Evolutionary conservation across 768 basidiomycete species (phyloP).

Genomic region (Mycena vulgaris): DNA sequence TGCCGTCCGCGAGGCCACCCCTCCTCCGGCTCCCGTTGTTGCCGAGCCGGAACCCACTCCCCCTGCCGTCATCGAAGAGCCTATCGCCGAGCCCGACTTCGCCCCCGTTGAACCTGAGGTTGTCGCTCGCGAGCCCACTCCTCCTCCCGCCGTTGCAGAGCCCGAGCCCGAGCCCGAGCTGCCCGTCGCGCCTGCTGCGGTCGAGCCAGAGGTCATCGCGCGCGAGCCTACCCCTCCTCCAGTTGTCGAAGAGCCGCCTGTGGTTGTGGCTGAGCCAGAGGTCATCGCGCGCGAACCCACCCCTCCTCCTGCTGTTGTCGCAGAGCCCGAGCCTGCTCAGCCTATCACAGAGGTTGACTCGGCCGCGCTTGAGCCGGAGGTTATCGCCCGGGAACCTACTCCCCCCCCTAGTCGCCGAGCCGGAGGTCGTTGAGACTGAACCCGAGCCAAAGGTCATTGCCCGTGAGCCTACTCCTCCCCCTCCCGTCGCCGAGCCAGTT

Average conservation of each 20-base stretch:
- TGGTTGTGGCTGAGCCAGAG: neutral
- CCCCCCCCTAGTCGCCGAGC: neutral
- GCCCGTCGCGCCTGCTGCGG: too few relatives aligned
- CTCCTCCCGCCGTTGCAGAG: neutral
- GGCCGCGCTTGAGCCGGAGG: neutral
- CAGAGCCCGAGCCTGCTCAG: neutral
- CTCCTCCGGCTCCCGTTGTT: too few relatives aligned
- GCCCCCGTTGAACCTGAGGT: constrained; percentile 10
- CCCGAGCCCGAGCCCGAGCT: too few relatives aligned
- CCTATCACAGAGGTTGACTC: too few relatives aligned
- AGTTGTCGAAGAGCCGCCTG: neutral
- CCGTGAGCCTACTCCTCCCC: neutral
- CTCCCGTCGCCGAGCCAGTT: neutral
- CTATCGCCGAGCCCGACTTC: neutral
- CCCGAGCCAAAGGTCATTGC: neutral
- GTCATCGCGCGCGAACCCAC: neutral
- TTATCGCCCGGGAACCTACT: neutral
- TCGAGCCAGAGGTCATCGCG: neutral
- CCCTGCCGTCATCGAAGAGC: neutral
- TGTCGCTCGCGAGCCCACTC: neutral
- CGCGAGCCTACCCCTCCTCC: neutral
- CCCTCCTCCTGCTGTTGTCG: neutral
- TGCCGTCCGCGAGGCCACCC: too few relatives aligned
- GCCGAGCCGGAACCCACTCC: neutral
- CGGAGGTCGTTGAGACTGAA: neutral